phyloP scores from a whole-genome alignment of 2,329 filamentous ascomycete species.

The Colletotrichum liriopes region DNA sequence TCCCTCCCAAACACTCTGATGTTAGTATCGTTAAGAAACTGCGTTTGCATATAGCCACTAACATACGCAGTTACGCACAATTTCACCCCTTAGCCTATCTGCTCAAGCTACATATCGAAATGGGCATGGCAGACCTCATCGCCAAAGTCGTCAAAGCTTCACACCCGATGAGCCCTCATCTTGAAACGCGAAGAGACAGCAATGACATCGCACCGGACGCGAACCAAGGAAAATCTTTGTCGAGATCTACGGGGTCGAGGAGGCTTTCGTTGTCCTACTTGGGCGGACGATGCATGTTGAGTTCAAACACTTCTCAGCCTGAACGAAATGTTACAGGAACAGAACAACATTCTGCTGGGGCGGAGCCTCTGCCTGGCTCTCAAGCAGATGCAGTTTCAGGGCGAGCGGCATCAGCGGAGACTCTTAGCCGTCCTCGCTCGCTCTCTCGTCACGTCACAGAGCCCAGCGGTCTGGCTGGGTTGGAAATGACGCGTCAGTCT shows the following conservation, averaged over 20 bases:
- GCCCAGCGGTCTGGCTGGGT: neutral
- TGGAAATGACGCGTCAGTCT: neutral
- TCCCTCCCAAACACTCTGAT: slow-evolving; percentile 48
- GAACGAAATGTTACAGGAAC: neutral
- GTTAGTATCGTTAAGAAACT: slow-evolving; percentile 33
- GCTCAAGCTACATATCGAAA: slow-evolving; percentile 66
- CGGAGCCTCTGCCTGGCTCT: neutral
- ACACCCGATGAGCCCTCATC: slow-evolving; percentile 50
- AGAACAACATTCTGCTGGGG: neutral
- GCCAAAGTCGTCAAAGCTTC: slow-evolving; percentile 50
- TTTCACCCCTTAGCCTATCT: slow-evolving; percentile 65
- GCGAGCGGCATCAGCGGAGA: neutral
- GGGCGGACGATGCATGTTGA: neutral
- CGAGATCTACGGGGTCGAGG: slow-evolving; percentile 8
- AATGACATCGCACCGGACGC: neutral
- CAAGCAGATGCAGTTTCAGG: neutral
- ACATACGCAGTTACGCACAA: slow-evolving; percentile 45
- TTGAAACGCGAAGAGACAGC: slow-evolving; percentile 5
- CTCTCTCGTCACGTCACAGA: slow-evolving; percentile 12
- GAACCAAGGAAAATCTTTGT: neutral
- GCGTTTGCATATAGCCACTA: neutral
- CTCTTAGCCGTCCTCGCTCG: neutral
- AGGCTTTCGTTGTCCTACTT: slow-evolving; percentile 7
- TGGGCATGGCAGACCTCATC: slow-evolving; percentile 66
- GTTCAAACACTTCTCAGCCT: neutral